Percentiles rank a stretch among this genome's conserved stretches.
Conservation (phyloP, 2,329 filamentous ascomycete genomes). For the Lecanosticta acicola region DNA sequence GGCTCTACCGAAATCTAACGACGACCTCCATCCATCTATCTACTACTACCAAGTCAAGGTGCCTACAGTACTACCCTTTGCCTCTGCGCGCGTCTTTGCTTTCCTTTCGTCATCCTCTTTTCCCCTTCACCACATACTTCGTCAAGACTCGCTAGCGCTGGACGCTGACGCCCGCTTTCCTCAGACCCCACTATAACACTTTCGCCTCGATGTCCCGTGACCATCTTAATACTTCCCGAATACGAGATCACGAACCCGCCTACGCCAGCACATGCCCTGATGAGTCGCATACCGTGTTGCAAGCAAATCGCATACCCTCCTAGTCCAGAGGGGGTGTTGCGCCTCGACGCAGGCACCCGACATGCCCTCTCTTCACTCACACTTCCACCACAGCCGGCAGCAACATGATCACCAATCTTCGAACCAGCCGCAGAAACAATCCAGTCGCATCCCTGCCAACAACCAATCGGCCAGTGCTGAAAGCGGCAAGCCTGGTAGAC, state of each 20-base stretch:
- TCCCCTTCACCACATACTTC: not conserved
- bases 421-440: conserved; percentile 1
- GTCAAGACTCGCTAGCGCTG: conserved; percentile 7
- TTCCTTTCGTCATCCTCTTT: not conserved
- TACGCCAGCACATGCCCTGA: conserved; percentile 6
- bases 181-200: conserved; percentile 2
- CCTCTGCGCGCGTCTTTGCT: conserved; percentile 2
- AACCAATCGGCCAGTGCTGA: conserved; percentile 7
- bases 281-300: conserved; percentile 2
- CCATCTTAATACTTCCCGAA: conserved; percentile 6
- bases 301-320: conserved; percentile 4
- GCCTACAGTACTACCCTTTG: no score
- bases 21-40: not conserved
- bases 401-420: conserved; percentile 1
- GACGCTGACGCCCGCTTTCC: conserved; percentile 10
- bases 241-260: conserved; percentile 2
- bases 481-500: conserved; percentile 12
- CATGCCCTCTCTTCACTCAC: conserved; percentile 8
- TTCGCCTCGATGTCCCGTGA: conserved; percentile 4
- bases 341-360: conserved; percentile 7
- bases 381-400: conserved; percentile 4
- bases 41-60: conserved; percentile 3
- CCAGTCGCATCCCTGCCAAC: conserved; percentile 23
- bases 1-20: not conserved
- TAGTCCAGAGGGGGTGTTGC: conserved; percentile 8